Evolutionary conservation across 2,329 filamentous ascomycete species (phyloP), one percentile per base, ranked within the genome.

Genomic region (Trichophyton equinum): DNA sequence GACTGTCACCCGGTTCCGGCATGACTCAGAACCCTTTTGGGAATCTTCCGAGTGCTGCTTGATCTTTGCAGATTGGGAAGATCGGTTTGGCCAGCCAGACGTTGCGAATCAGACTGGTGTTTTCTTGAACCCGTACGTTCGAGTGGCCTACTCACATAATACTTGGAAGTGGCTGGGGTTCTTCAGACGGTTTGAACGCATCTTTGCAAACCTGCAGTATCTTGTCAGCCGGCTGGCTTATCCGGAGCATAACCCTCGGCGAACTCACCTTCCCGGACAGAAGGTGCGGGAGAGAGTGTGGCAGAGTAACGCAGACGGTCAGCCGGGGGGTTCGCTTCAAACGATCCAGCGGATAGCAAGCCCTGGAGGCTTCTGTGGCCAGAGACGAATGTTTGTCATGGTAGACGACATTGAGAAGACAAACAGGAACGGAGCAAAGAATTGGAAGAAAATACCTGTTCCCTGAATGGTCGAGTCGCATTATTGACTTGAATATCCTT

Each of bases 371-470:
- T 63, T 58, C 33, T 62, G 62, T 53, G 60, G 62, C 4, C 62
- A 63, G 46, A 61, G 60, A 58, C 38, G 60, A 15, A 61, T 63
- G 60, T 63, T 63, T 36, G 22, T 62, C 25, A 62, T 63, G 62
- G 58, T 53, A 20, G 27, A 47, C 30, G 60, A 63, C 42, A 8
- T 61, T 6, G 51, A 53, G 42, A 38, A 30, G 42, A 60, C 62
- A 20, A 63, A 62, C 47, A 30, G 13, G 40, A 42, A 42, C 4
- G 57, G 57, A 22, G 57, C 25, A 18, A 63, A 61, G 46, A 63
- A 63, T 15, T 63, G 60, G 62, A 51, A 53, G 22, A 61, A 60
- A 40, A 33, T 62, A 46, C 58, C 60, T 15, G 57, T 60, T 58
- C 62, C 60, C 4, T 55, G 51, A 36, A 7, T 13, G 30, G 27